phyloP scores from a whole-genome alignment of 805 yeast genomes.

The Starmerella riodocensis region DNA sequence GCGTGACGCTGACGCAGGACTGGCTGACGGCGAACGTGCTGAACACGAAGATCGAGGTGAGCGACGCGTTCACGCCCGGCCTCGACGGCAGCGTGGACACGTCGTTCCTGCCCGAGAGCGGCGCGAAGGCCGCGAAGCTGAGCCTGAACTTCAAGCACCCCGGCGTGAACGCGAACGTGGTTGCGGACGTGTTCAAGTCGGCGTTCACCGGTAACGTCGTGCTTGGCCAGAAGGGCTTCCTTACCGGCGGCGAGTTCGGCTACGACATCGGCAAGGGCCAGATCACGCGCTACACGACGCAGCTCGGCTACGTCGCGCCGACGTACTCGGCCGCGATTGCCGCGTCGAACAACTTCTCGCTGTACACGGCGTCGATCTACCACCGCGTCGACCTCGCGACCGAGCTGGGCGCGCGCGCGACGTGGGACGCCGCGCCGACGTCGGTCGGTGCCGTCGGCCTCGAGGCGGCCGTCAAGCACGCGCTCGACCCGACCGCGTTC shows the following conservation, averaged over 20 bases:
- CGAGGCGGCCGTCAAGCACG: constrained; percentile 93
- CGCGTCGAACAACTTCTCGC: constrained; percentile 71
- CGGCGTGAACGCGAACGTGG: constrained; percentile 83
- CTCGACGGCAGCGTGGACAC: constrained; percentile 86
- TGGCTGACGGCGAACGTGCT: constrained; percentile 91
- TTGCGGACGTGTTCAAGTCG: constrained; percentile 89
- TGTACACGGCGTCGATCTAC: constrained; percentile 68
- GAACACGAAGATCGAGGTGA: constrained; percentile 84
- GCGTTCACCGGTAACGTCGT: constrained; percentile 95
- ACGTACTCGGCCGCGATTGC: constrained; percentile 75
- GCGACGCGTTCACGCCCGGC: constrained; percentile 87
- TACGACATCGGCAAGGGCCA: constrained; percentile 89
- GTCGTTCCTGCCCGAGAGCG: constrained; percentile 69
- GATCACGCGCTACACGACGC: constrained; percentile 86
- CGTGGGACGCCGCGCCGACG: constrained; percentile 71
- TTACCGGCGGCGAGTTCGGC: constrained; percentile 94
- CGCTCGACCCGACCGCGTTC: constrained; percentile 73
- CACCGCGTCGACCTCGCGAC: constrained; percentile 83
- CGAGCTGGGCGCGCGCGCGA: constrained; percentile 97
- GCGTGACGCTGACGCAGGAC: constrained; percentile 89
- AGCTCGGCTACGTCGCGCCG: constrained; percentile 83
- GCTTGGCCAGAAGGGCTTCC: constrained; percentile 89
- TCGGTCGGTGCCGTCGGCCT: constrained; percentile 71
- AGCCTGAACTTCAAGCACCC: constrained; percentile 87
- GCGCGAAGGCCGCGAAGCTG: constrained; percentile 71